Conservation (phyloP, 345 rosid genomes). For the Jatropha curcas region DNA sequence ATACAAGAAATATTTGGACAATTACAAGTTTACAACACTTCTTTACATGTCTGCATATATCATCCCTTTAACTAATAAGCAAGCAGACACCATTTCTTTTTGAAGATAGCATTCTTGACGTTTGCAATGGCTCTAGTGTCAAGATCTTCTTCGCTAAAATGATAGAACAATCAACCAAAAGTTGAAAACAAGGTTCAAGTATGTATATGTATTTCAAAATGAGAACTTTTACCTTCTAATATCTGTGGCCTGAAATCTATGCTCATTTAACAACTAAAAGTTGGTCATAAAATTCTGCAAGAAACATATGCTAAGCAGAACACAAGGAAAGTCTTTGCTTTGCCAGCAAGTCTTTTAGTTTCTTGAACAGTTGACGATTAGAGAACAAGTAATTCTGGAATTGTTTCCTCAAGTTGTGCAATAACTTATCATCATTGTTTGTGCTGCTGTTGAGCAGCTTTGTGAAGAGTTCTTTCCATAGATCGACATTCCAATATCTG, state of each 20-base stretch:
- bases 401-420: conserved; percentile 57
- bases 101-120: neutral
- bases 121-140: neutral
- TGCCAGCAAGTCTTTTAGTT: conserved; percentile 65
- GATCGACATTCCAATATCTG: conserved; percentile 83
- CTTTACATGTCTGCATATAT: neutral
- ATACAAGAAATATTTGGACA: neutral
- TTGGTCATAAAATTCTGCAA: neutral
- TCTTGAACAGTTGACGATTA: conserved; percentile 56
- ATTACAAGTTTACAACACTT: neutral
- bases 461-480: conserved; percentile 74
- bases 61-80: neutral
- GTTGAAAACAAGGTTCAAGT: neutral
- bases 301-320: conserved; percentile 36
- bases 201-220: neutral
- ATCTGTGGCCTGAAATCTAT: neutral
- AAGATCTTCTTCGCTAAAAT: neutral
- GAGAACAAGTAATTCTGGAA: conserved; percentile 59
- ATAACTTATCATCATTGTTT: conserved; percentile 42
- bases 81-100: too few species aligned
- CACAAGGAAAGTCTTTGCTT: conserved; percentile 77
- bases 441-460: conserved; percentile 58
- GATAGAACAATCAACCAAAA: neutral
- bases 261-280: neutral
- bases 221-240: neutral